Percentiles rank a stretch among this genome's conserved stretches.
Evolutionary conservation across 1,284 basidiomycete genomes (phyloP).

Genomic region (Microbotryomycetes sp.): DNA sequence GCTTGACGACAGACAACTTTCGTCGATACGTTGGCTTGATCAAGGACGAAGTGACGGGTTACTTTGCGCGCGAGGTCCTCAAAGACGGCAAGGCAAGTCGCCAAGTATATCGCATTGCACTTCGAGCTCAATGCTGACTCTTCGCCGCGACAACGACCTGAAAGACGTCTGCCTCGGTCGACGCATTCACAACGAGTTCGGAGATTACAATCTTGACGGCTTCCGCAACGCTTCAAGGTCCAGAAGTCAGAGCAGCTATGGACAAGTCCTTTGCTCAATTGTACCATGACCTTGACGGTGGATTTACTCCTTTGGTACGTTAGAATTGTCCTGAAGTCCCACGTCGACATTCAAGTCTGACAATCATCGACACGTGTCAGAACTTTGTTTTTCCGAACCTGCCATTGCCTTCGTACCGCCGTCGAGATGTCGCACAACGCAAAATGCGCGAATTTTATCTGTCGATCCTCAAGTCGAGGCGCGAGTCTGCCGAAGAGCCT

Average conservation of each 20-base stretch:
- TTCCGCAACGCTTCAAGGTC: conserved; percentile 83
- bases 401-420: conserved; percentile 80
- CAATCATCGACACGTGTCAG: conserved; percentile 39
- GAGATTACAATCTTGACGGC: conserved; percentile 96
- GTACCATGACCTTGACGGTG: conserved; percentile 83
- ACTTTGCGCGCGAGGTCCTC: conserved; percentile 30
- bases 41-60: conserved; percentile 55
- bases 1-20: conserved; percentile 87
- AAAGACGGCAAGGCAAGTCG: conserved; percentile 30
- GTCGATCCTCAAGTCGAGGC: conserved; percentile 74
- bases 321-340: too few species aligned
- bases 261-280: conserved; percentile 79
- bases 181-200: conserved; percentile 65
- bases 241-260: conserved; percentile 71
- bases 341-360: not conserved
- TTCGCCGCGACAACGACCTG: not conserved
- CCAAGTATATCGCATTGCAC: conserved; percentile 24
- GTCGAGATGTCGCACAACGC: conserved; percentile 80
- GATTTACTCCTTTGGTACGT: conserved; percentile 40
- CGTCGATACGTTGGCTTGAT: conserved; percentile 86
- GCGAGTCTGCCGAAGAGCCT: conserved; percentile 51
- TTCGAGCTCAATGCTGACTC: not conserved
- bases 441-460: conserved; percentile 94
- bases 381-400: conserved; percentile 94
- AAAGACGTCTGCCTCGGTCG: conserved; percentile 50